Base-by-base conservation (phyloP, 148 eudicot genomes). In the Cornus suecica region DNA sequence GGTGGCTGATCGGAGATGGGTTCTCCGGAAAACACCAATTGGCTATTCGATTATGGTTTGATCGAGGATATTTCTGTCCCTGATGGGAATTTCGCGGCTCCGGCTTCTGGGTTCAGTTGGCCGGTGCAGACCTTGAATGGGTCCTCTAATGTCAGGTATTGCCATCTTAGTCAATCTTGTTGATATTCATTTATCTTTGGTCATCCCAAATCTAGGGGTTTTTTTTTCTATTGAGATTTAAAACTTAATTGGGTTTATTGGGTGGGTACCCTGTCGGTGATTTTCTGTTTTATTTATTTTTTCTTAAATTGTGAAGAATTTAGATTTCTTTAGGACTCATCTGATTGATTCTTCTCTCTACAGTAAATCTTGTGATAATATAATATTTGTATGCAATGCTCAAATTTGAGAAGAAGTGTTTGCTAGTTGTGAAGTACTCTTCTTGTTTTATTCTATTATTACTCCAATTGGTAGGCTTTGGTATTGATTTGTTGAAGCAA, bases 1-100 rank as follows among this genome's bases (percentile, higher is more conserved):
- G 81, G 77, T 45, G 1, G 25, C 34, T 79, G 54, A 72, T 61
- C 80, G 76, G 79, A 76, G 15, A 92, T 92, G 93, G 87, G 76
- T 69, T 83, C 89, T 0, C 91, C 83, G 64, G 97, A 92, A 63
- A 83, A 86, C 81, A 77, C 84, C 72, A 90, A 87, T 85, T 90
- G 92, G 94, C 70, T 90, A 20, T 83, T 78, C 71, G 92, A 90
- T 77, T 88, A 84, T 42, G 84, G 81, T 31, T 79, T 90, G 78
- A 81, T 85, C 45, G 93, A 92, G 9, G 91, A 89, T 45, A 84
- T 86, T 68, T 69, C 85, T 68, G 86, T 79, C 30, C 85, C 92
- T n/a, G 88, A 83, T 78, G 77, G 70, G 45, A 86, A 81, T 80
- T 88, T 86, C 54, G 29, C 80, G 54, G 80, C 76, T 66, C 84